Base-by-base conservation (phyloP, 257 asterid species). In the Nicotiana knightiana region DNA sequence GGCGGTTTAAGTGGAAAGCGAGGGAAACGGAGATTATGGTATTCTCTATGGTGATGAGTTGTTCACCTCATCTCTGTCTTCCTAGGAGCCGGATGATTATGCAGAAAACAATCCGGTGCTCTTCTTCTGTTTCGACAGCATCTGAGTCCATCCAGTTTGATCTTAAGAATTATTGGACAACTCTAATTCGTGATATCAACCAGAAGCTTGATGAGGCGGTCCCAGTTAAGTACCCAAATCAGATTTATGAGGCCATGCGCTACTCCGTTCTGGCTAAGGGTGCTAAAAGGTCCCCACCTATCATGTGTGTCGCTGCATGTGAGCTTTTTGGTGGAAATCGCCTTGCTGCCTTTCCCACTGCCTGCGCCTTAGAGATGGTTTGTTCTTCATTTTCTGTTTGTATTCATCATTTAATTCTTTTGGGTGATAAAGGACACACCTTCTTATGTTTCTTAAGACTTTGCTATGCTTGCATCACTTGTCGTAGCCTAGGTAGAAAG, bases 301-400 rank as follows among this genome's bases (percentile, higher is more conserved):
- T 95, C 68, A 93, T 96, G 99, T 96, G 99, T 84, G 93, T 96
- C 63, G 94, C 99, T 35, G 91, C 97, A 75, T 96, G 97, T 87
- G 97, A 96, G 89, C 93, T 96, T 81, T 90, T 96, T 21, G 99
- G 99, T 32, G 97, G 94, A 26, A 78, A 85, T 80, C 97, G 98
- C 53, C 86, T 87, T 48, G 95, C 97, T 76, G 99, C 99, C 81
- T 96, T 90, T 88, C 99, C 99, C 81, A 96, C 97, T 58, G 99
- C 98, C 85, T 96, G 99, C 84, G 99, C 98, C 59, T 97, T 96
- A 61, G 99, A 96, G 86, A 96, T 94, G 99, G 99, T 96, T 35
- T 48, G 81, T 39, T 3, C 76, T 33, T 66, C 35, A 26, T 59
- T 43, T 83, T 28, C 76, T 71, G 39, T 5, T 63, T 80, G 18